These are phyloP conservation scores for Cynara cardunculus DNA, from an alignment of 129 eudicot species.

Conservation along the genomic window DNA sequence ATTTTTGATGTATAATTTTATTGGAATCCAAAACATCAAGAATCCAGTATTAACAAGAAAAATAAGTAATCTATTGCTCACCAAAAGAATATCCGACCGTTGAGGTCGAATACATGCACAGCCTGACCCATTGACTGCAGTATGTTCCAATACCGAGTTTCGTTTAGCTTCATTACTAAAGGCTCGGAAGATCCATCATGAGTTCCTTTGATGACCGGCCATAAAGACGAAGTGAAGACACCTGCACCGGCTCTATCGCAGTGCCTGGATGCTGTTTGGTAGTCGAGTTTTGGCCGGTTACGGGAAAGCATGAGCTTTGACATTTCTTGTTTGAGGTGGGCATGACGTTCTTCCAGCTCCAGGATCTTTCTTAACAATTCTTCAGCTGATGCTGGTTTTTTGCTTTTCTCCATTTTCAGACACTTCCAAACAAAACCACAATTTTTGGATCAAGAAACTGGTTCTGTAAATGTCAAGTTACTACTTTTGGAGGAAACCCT, in stretches of 20 bases:
- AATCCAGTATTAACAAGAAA: background rate
- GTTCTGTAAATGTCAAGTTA: constrained; percentile 6
- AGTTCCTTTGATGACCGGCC: background rate
- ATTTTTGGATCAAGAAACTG: constrained; percentile 11
- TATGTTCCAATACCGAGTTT: constrained; percentile 61
- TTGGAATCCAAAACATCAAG: background rate
- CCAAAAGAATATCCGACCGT: constrained; percentile 56
- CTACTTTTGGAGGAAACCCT: background rate
- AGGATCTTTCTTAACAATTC: constrained; percentile 76
- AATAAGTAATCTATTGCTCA: constrained; percentile 24
- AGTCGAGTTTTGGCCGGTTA: constrained; percentile 6
- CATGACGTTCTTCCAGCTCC: constrained; percentile 61
- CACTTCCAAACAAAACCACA: constrained; percentile 13
- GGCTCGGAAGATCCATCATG: constrained; percentile 15
- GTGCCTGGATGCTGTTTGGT: constrained; percentile 25
- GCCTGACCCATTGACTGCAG: constrained; percentile 84
- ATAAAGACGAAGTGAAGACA: background rate
- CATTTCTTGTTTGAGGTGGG: constrained; percentile 57
- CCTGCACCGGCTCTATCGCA: background rate
- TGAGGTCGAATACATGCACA: constrained; percentile 47
- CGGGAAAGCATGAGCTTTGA: constrained; percentile 43
- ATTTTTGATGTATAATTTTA: no score
- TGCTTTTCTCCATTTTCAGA: constrained; percentile 23
- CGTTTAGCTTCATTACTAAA: constrained; percentile 46
- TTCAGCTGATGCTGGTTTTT: constrained; percentile 43